These are phyloP conservation scores for Mycena filopes DNA, from an alignment of 768 basidiomycete species.

Conservation along the genomic window DNA sequence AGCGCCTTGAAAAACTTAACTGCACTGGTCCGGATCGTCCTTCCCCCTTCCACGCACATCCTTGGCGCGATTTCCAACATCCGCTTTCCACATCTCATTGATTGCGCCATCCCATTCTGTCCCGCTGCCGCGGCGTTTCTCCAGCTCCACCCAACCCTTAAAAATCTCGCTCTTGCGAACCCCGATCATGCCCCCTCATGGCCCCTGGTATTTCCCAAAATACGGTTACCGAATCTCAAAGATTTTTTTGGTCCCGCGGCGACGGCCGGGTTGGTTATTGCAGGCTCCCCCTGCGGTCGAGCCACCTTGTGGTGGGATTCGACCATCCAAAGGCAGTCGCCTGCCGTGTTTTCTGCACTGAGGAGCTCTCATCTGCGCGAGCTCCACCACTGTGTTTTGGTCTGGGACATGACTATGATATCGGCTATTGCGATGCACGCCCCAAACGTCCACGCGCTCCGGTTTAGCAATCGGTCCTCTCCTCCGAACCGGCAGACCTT, in stretches of 20 bases:
- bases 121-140: background rate
- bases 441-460: background rate
- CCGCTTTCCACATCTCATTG: constrained; percentile 7
- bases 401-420: constrained; percentile 5
- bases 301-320: background rate
- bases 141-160: background rate
- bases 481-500: no score
- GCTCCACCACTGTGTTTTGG: background rate
- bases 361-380: background rate
- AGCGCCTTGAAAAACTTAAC: background rate
- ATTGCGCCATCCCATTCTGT: background rate
- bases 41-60: background rate
- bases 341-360: background rate
- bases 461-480: background rate
- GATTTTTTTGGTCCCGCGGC: background rate
- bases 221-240: background rate
- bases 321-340: no score
- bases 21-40: background rate
- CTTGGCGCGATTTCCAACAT: no score
- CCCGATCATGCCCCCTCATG: background rate
- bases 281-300: background rate
- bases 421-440: background rate
- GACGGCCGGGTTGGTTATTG: background rate
- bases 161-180: background rate
- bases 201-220: background rate